Conservation (phyloP, 2,329 filamentous ascomycete genomes). For the Blastomyces percursus region DNA sequence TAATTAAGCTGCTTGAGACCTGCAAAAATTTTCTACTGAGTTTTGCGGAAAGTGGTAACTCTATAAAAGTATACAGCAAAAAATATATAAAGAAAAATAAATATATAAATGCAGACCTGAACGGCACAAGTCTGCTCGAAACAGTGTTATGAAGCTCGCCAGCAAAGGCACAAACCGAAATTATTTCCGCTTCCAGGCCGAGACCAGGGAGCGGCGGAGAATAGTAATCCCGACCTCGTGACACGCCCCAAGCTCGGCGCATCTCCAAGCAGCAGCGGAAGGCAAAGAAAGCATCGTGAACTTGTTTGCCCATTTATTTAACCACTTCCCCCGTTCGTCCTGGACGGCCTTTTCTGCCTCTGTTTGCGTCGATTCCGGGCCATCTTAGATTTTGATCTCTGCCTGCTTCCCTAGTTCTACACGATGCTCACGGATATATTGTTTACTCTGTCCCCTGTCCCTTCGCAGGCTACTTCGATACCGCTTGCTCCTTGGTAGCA, state of each 20-base stretch:
- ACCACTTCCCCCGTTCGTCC: neutral
- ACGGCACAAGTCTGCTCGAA: neutral
- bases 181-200: neutral
- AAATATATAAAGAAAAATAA: neutral
- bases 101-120: neutral
- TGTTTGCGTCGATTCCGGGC: neutral
- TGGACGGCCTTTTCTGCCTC: neutral
- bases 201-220: neutral
- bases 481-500: neutral
- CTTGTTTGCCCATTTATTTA: neutral
- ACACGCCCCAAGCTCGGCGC: neutral
- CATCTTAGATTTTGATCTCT: neutral
- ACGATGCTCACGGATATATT: slow-evolving; percentile 9
- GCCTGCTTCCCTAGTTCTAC: neutral
- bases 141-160: neutral
- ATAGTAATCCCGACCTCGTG: neutral
- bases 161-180: neutral
- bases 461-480: neutral
- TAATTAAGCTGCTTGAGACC: slow-evolving; percentile 1
- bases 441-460: slow-evolving; percentile 14
- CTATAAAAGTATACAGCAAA: neutral
- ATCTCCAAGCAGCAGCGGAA: too few relatives aligned
- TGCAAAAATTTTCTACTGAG: neutral
- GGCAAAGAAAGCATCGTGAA: too few relatives aligned
- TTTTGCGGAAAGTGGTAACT: neutral